Base-by-base conservation (phyloP, 2,329 filamentous ascomycete genomes). In the Alternaria conjuncta region DNA sequence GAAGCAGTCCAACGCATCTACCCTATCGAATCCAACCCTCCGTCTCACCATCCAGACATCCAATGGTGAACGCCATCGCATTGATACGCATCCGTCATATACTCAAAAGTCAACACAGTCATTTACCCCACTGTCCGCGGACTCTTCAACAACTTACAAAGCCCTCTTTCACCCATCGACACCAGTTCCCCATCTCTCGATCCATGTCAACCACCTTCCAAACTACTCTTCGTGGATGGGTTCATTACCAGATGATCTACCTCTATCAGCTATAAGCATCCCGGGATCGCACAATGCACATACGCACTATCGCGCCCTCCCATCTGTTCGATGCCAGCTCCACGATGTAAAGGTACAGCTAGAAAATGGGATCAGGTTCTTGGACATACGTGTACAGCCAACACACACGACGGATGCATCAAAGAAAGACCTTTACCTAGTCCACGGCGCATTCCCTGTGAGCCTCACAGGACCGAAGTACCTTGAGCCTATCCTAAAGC, bases 281-380 rank as follows among this genome's bases (percentile, higher is more conserved):
- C 96, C 96, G 0, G 96, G 96, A 67, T 97, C 96, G 0, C 96
- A 99, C 84, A 98, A 99, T 82, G 93, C 92, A 18, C 93, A 96
- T 7, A 96, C 94, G 10, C 91, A 88, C 82, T 86, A 96, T 83
- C 86, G 88, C 53, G 94, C 96, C 12, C 86, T 97, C 6, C 96
- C 96, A 1, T 97, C 93, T 1, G 96, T 98, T 41, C 91, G 96
- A 43, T 98, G 96, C 80, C 96, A 99, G 82, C 90, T 92, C 32
- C 93, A 94, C 18, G 85, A 88, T 64, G 86, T 96, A 6, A 84
- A 85, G 53, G 88, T 90, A 57, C 96, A 99, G 81, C 88, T 99
- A 26, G 85, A 89, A 60, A 95, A 97, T 77, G 96, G 96, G 26
- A 91, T 98, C 49, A 93, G 96, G 55, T 98, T 97, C 84, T 89